These are phyloP conservation scores for Oropetium thomaeum DNA, from an alignment of 176 grass and related monocot genomes.

Conservation along the genomic window DNA sequence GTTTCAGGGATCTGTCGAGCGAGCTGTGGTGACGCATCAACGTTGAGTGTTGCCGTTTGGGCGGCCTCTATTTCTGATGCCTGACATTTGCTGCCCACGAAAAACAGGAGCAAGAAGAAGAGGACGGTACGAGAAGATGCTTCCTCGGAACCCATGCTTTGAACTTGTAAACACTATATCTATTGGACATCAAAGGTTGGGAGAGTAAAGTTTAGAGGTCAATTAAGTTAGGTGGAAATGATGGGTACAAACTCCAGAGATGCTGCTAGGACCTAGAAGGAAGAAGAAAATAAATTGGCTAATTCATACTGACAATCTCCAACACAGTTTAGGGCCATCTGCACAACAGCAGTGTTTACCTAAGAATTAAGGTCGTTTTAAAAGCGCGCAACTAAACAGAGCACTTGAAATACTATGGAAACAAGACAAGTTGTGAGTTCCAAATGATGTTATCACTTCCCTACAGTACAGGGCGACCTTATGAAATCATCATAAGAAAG, in stretches of 20 bases:
- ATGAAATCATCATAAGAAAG: background rate
- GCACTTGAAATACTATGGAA: background rate
- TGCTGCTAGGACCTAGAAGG: background rate
- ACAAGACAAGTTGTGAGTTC: background rate
- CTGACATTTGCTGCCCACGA: slow-evolving; percentile 28
- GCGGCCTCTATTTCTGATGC: slow-evolving; percentile 45
- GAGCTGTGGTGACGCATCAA: slow-evolving; percentile 64
- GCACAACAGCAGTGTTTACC: background rate
- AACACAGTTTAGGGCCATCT: background rate
- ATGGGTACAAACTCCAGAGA: background rate
- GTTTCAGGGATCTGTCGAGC: slow-evolving; percentile 62
- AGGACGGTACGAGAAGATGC: background rate
- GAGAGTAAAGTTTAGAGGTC: background rate
- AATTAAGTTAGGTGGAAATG: background rate
- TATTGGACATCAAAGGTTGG: slow-evolving; percentile 5
- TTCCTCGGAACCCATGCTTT: slow-evolving; percentile 38
- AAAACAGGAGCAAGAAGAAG: slow-evolving; percentile 14
- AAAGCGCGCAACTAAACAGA: background rate
- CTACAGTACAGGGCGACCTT: background rate
- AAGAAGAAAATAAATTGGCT: no score
- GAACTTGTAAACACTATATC: slow-evolving; percentile 19
- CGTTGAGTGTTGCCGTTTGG: slow-evolving; percentile 47
- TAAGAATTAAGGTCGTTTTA: background rate
- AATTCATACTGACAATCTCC: no score
- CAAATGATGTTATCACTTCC: background rate